These are phyloP conservation scores for Rhizophora apiculata DNA, from an alignment of 345 rosid genomes.

Conservation along the genomic window DNA sequence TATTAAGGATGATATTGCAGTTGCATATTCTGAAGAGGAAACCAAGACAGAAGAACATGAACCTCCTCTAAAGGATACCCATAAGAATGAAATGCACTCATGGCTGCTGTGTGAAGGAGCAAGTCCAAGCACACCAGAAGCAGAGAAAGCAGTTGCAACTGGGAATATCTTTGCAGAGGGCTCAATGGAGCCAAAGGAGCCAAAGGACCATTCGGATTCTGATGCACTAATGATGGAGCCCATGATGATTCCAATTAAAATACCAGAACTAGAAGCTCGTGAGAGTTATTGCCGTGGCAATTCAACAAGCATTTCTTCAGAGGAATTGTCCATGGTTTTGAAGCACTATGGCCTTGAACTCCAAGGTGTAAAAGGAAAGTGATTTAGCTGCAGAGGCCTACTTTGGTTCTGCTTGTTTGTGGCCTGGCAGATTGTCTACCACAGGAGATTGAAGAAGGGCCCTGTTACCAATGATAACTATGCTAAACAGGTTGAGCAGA, in stretches of 20 bases:
- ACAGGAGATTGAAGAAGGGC: conserved; percentile 52
- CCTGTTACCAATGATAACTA: conserved; percentile 41
- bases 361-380: conserved; percentile 30
- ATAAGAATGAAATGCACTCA: conserved; percentile 13
- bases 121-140: conserved; percentile 14
- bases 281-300: conserved; percentile 5
- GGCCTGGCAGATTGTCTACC: conserved; percentile 46
- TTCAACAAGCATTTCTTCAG: conserved; percentile 28
- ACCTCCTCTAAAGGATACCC: conserved; percentile 10
- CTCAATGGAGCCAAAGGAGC: conserved; percentile 18
- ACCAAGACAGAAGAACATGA: conserved; percentile 20
- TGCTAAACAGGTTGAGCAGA: conserved; percentile 43
- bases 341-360: conserved; percentile 39
- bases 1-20: conserved; percentile 2
- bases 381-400: conserved; percentile 24
- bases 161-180: conserved; percentile 15
- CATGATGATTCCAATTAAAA: conserved; percentile 9
- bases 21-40: conserved; percentile 18
- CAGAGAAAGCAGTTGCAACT: conserved; percentile 17
- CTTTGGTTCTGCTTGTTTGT: conserved; percentile 45
- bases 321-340: conserved; percentile 38
- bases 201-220: conserved; percentile 16
- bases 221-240: conserved; percentile 20
- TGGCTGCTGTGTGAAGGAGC: conserved; percentile 12
- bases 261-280: conserved; percentile 24